These are phyloP conservation scores for Pelargonium nanum DNA, from an alignment of 345 rosid species.

Conservation along the genomic window DNA sequence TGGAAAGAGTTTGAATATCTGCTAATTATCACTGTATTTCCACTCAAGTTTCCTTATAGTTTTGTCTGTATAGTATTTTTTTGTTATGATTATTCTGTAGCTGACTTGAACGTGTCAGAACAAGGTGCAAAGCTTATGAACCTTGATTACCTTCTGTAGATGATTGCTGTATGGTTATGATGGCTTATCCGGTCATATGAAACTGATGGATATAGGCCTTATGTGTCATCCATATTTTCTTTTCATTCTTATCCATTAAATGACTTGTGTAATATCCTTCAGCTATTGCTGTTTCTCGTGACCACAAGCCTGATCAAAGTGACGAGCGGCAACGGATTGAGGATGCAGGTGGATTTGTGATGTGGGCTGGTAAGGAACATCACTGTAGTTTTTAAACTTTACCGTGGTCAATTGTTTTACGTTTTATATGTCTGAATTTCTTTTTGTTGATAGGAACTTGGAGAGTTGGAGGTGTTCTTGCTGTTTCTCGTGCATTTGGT, in stretches of 20 bases:
- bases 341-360: constrained; percentile 23
- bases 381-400: not conserved
- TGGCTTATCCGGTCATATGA: not conserved
- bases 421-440: not conserved
- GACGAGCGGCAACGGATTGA: constrained; percentile 24
- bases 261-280: constrained; percentile 5
- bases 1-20: too few relatives aligned
- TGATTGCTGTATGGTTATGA: not conserved
- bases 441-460: constrained; percentile 10
- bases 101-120: not conserved
- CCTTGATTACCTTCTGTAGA: not conserved
- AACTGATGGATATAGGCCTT: not conserved
- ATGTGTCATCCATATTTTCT: not conserved
- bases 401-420: not conserved
- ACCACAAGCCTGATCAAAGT: constrained; percentile 22
- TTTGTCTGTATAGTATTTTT: not conserved
- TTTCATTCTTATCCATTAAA: not conserved
- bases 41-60: too few relatives aligned
- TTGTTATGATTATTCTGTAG: too few relatives aligned
- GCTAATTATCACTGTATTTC: too few relatives aligned
- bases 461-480: constrained; percentile 18
- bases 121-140: not conserved
- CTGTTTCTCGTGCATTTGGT: constrained; percentile 54
- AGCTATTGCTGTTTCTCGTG: constrained; percentile 28
- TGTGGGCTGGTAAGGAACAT: constrained; percentile 28